phyloP scores from a whole-genome alignment of 2,329 filamentous ascomycete genomes.

The Ophiosphaerella korrae region DNA sequence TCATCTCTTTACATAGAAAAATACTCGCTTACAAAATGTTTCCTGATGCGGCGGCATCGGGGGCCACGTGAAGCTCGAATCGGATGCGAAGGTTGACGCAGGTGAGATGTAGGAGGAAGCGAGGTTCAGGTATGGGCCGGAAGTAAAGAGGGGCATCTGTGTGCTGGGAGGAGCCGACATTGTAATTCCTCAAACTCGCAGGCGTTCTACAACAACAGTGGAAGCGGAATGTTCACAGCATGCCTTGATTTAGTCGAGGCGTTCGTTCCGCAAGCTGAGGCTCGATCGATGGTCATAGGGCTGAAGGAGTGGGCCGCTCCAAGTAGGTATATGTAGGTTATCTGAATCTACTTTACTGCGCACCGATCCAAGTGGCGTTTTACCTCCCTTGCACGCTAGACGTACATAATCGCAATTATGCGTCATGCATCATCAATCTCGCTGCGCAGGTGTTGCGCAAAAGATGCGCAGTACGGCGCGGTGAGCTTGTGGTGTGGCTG shows the following conservation, averaged over 20 bases:
- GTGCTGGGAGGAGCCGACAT: slow-evolving; percentile 32
- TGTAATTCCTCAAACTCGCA: slow-evolving; percentile 11
- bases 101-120: slow-evolving; percentile 27
- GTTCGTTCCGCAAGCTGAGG: slow-evolving; percentile 2
- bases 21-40: slow-evolving; percentile 26
- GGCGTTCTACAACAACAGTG: slow-evolving; percentile 2
- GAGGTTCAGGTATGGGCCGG: slow-evolving; percentile 22
- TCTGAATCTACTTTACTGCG: slow-evolving; percentile 2
- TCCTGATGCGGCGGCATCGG: slow-evolving; percentile 29
- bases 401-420: slow-evolving; percentile 8
- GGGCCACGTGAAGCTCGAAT: slow-evolving; percentile 26
- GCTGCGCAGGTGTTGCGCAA: slow-evolving; percentile 16
- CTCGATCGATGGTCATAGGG: slow-evolving; percentile 25
- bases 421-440: slow-evolving; percentile 23
- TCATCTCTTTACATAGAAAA: slow-evolving; percentile 13
- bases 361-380: slow-evolving; percentile 13
- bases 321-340: slow-evolving; percentile 18
- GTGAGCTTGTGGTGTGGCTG: slow-evolving; percentile 25
- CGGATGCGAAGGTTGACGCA: slow-evolving; percentile 24
- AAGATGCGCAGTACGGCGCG: slow-evolving; percentile 8
- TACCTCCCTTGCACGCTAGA: slow-evolving; percentile 2
- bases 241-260: slow-evolving; percentile 10
- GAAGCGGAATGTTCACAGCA: slow-evolving; percentile 7
- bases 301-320: slow-evolving; percentile 22
- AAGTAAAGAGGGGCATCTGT: slow-evolving; percentile 29